Evolutionary conservation across 345 rosid species (phyloP).

Genomic region (Citropsis articulata): DNA sequence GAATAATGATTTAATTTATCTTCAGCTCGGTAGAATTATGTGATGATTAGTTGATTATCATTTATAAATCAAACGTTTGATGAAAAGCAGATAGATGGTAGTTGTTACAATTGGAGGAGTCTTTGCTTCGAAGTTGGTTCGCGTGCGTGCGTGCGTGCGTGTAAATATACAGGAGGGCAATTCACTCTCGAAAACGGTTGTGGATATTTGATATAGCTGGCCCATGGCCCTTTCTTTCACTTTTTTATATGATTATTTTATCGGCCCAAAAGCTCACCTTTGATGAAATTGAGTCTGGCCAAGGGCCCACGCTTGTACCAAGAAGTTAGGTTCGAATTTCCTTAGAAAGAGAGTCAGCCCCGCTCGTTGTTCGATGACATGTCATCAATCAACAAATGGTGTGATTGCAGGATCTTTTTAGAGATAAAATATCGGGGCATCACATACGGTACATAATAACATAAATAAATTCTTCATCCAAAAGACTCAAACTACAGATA

Average conservation of each 20-base stretch:
- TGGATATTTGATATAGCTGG: background rate
- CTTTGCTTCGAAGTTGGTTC: slow-evolving; percentile 14
- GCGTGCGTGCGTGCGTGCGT: too few species aligned
- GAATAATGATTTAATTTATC: background rate
- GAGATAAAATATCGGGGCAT: too few species aligned
- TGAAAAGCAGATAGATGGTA: background rate
- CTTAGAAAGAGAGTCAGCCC: too few species aligned
- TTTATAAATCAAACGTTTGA: background rate
- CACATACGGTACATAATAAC: too few species aligned
- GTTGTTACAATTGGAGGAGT: background rate
- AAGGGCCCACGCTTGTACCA: background rate
- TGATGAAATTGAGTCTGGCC: background rate
- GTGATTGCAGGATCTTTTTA: too few species aligned
- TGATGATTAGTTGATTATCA: background rate
- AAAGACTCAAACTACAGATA: too few species aligned
- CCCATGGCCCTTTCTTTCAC: too few species aligned
- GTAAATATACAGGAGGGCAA: too few species aligned
- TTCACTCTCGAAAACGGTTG: background rate
- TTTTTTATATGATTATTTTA: background rate
- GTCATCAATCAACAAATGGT: too few species aligned
- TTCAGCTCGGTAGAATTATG: background rate
- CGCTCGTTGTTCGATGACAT: too few species aligned
- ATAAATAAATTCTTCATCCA: too few species aligned
- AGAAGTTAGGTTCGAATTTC: too few species aligned
- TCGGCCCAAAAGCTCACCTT: background rate